Percentiles rank a stretch among this genome's conserved stretches.
Conservation (phyloP, 2,329 filamentous ascomycete species). For the Cladorrhinum sp. region DNA sequence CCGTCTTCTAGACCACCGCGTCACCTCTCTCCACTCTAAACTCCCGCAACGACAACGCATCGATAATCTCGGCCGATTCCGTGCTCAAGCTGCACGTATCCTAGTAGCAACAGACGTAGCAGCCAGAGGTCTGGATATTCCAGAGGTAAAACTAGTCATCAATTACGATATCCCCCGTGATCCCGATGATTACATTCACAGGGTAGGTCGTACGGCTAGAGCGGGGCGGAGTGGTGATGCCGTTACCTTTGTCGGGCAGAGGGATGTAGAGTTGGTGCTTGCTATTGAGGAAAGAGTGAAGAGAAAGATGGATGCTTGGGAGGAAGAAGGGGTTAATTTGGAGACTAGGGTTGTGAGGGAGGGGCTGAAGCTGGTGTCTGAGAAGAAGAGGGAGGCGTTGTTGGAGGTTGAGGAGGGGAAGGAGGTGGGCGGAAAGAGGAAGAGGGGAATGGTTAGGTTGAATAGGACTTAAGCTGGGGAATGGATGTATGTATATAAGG, state of each 20-base stretch:
- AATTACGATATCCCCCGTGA: conserved; percentile 97
- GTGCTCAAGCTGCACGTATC: conserved; percentile 81
- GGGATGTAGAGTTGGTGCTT: conserved; percentile 86
- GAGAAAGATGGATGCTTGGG: conserved; percentile 75
- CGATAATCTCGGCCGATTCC: conserved; percentile 86
- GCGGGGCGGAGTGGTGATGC: conserved; percentile 80
- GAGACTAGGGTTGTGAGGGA: conserved; percentile 85
- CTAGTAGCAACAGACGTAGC: conserved; percentile 95
- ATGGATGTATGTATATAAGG: background rate
- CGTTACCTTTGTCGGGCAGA: conserved; percentile 86
- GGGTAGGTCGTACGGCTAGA: conserved; percentile 91
- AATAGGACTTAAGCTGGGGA: too few relatives aligned
- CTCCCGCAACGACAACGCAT: conserved; percentile 82
- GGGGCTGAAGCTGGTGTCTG: conserved; percentile 82
- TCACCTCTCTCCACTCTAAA: conserved; percentile 85
- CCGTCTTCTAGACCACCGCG: conserved; percentile 79
- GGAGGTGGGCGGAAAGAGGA: conserved; percentile 85
- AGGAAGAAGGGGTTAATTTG: conserved; percentile 89
- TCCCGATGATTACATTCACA: conserved; percentile 95
- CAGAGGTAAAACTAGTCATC: conserved; percentile 82
- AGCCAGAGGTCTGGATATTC: conserved; percentile 90
- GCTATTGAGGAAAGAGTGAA: conserved; percentile 86
- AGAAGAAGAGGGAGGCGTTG: conserved; percentile 90
- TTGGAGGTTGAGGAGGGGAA: conserved; percentile 88
- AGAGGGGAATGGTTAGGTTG: conserved; percentile 59